A percentile compares a stretch with the other conserved stretches of the same genome.
Conservation (phyloP, 164 flowering plant genomes). For the Vitis rupestris region DNA sequence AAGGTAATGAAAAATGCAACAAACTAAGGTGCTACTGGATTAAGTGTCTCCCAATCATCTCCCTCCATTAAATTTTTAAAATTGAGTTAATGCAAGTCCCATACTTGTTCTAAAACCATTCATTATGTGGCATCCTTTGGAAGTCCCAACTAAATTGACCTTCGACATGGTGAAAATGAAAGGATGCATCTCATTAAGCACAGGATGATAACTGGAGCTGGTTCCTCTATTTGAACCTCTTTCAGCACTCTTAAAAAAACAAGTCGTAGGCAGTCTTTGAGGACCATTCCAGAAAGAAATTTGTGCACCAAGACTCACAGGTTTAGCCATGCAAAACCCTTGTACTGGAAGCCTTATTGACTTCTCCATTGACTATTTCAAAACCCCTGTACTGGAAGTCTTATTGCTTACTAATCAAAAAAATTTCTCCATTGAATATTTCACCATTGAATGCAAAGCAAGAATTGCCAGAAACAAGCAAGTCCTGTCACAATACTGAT, state of each 20-base stretch:
- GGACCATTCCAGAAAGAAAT: too few relatives aligned
- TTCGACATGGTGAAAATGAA: background rate
- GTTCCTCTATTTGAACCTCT: background rate
- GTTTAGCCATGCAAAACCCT: too few relatives aligned
- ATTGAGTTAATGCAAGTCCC: background rate
- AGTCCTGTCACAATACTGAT: background rate
- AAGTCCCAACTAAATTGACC: background rate
- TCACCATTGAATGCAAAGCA: background rate
- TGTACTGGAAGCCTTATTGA: background rate
- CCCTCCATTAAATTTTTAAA: background rate
- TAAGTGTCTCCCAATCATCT: background rate
- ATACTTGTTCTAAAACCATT: too few relatives aligned
- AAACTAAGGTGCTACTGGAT: background rate
- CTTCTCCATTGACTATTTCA: background rate
- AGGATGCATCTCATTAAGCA: background rate
- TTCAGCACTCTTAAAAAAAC: too few relatives aligned
- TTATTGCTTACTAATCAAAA: too few relatives aligned
- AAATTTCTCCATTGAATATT: background rate
- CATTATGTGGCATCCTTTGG: background rate
- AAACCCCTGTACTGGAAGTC: too few relatives aligned
- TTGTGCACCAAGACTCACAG: too few relatives aligned
- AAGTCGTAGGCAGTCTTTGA: too few relatives aligned
- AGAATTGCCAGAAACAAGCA: background rate
- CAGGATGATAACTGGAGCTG: background rate
- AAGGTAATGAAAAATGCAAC: background rate